Evolutionary conservation across 257 asterid species (phyloP).

Genomic region (Avicennia marina): DNA sequence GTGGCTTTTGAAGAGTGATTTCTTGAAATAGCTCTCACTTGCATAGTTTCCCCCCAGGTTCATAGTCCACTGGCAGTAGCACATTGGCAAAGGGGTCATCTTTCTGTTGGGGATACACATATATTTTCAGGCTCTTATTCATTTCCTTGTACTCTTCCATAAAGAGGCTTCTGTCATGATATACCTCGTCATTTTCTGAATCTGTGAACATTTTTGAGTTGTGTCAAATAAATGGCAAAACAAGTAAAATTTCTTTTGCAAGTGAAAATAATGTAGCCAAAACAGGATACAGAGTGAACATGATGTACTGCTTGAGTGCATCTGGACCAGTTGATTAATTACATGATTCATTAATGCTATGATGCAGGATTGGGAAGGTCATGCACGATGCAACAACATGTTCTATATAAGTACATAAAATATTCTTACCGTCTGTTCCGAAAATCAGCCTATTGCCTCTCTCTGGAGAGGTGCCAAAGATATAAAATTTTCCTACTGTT

Average conservation of each 20-base stretch:
- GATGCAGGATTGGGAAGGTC: not conserved
- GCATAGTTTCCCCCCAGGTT: conserved; percentile 87
- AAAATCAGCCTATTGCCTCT: too few relatives aligned
- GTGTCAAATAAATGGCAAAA: too few relatives aligned
- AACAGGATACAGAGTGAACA: too few relatives aligned
- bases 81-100: conserved; percentile 67
- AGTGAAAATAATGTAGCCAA: too few relatives aligned
- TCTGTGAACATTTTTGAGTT: not conserved
- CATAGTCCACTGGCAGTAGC: conserved; percentile 30
- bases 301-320: too few relatives aligned
- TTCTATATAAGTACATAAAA: not conserved
- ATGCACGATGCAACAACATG: not conserved
- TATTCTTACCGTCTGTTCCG: not conserved
- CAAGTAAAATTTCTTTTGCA: too few relatives aligned
- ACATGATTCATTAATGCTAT: too few relatives aligned
- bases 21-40: conserved; percentile 90
- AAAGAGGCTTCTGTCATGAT: conserved; percentile 50
- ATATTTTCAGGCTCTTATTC: conserved; percentile 63
- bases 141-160: conserved; percentile 50
- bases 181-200: conserved; percentile 25
- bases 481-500: not conserved
- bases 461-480: not conserved
- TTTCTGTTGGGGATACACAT: conserved; percentile 53
- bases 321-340: too few relatives aligned
- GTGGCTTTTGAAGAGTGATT: conserved; percentile 48